Evolutionary conservation across 305 asterid genomes (phyloP), one percentile per base, ranked within the genome.

Genomic region (Fraxinus floribunda): DNA sequence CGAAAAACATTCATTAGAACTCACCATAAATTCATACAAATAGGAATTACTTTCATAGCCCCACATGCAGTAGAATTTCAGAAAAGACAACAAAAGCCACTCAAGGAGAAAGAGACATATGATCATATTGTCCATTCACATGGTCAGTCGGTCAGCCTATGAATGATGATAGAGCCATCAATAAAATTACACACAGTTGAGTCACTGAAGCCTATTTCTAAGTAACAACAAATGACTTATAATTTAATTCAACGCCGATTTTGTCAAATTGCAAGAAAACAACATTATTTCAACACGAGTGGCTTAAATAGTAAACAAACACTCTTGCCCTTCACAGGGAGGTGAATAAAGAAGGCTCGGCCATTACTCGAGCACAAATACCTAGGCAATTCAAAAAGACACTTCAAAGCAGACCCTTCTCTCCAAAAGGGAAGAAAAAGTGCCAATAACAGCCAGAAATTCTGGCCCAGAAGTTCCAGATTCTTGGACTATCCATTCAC

Each of bases 401-500:
- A 24, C 72, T 22, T 64, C 13, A 16, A 66, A 66, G 74, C 34
- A 10, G 74, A 29, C 74, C 74, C 36, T 26, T 66, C 36, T 24
- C n/a, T 66, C 39, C 20, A 30, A 30, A 70, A 70, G 76, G 39
- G 16, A 70, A 70, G 32, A 70, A 70, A 15, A 70, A 70, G 22
- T 70, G 39, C 41, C 24, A 32, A 70, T 29, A 32, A 11, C 20
- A 30, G 41, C 76, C 76, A 70, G n/a, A 66, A 66, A 66, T 66
- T 24, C 74, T 26, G 74, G 74, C 7, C 74, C 74, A 66, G 39
- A 30, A 70, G 66, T 78, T 20, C 16, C 55, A 66, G 85, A 84
- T 86, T 87, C 83, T 82, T 39, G 82, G 76, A 38, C 79, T 36
- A 77, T 60, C 85, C 78, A 83, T 73, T 74, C 57, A 70, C 85